phyloP scores from a whole-genome alignment of 768 basidiomycete genomes.

The Cystoderma amianthinum region DNA sequence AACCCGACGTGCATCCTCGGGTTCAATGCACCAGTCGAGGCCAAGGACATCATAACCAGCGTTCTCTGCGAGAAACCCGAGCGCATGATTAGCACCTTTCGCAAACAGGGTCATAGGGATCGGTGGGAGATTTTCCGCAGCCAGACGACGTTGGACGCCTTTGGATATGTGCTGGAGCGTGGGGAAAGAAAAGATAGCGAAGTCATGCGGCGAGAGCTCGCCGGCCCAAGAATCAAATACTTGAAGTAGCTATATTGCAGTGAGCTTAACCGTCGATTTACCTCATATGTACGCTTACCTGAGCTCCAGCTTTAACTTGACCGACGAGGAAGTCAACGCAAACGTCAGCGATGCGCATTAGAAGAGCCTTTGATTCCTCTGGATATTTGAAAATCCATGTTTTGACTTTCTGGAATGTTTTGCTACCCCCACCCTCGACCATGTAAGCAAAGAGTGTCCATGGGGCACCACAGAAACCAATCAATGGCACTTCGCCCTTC shows the following conservation, averaged over 20 bases:
- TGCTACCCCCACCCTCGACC: slow-evolving; percentile 94
- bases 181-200: slow-evolving; percentile 77
- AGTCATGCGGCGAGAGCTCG: slow-evolving; percentile 87
- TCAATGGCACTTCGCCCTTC: slow-evolving; percentile 86
- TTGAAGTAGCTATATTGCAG: slow-evolving; percentile 71
- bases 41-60: slow-evolving; percentile 85
- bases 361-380: slow-evolving; percentile 69
- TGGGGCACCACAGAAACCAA: slow-evolving; percentile 95
- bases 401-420: slow-evolving; percentile 87
- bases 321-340: slow-evolving; percentile 89
- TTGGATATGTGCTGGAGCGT: slow-evolving; percentile 66
- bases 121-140: slow-evolving; percentile 39
- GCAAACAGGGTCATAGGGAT: slow-evolving; percentile 91
- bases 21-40: slow-evolving; percentile 87
- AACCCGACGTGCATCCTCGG: slow-evolving; percentile 56
- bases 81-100: slow-evolving; percentile 83
- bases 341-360: slow-evolving; percentile 78
- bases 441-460: slow-evolving; percentile 99
- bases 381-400: slow-evolving; percentile 93
- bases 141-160: slow-evolving; percentile 56
- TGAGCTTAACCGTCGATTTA: not conserved
- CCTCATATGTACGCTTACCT: slow-evolving; percentile 44
- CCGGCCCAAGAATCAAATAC: slow-evolving; percentile 97
- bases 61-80: slow-evolving; percentile 49
- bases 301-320: slow-evolving; percentile 92